Evolutionary conservation across 306 rosid genomes (phyloP), one percentile per base, ranked within the genome.

Genomic region (Medicago arabica): DNA sequence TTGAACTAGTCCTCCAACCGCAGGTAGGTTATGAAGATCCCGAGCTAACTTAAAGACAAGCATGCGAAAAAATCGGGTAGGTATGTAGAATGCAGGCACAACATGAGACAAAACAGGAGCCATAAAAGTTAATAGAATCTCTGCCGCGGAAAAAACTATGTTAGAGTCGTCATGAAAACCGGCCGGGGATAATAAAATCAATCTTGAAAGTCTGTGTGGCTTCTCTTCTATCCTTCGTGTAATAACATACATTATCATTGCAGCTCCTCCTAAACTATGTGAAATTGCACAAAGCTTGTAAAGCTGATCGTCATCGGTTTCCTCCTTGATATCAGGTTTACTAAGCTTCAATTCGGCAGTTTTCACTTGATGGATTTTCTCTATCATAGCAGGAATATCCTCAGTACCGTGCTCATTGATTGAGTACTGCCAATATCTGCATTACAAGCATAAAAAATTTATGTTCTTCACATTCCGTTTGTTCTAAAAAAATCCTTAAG

Each of bases 191-290:
- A 91, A 66, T 67, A 94, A 78, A 82, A 94, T 61, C 85, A 94
- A 60, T 83, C 97, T 89, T 7, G 98, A 94, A 60, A 94, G 88
- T 71, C 98, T 85, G 58, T 94, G 98, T 16, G 92, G 90, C 86
- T 87, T 94, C 78, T 84, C 94, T 82, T 85, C 85, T 57, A 86
- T 76, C 80, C 86, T 83, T 36, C 80, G 85, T 4, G 95, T 91
- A 66, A 94, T 34, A 76, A 86, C 78, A 63, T 94, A 89, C 86
- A 94, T 94, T 50, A 91, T 40, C 62, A 86, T 84, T 55, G 87
- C 98, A 28, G 96, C 97, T 73, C 98, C 98, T 77, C 96, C 98
- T 86, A 94, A 85, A 82, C 98, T 94, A 81, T 94, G 97, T 81
- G 86, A 76, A 67, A 91, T 75, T 51, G 93, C 93, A 75, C 96